These are phyloP conservation scores for Vitis hybrid DNA, from an alignment of 177 flowering plant genomes.

Conservation along the genomic window DNA sequence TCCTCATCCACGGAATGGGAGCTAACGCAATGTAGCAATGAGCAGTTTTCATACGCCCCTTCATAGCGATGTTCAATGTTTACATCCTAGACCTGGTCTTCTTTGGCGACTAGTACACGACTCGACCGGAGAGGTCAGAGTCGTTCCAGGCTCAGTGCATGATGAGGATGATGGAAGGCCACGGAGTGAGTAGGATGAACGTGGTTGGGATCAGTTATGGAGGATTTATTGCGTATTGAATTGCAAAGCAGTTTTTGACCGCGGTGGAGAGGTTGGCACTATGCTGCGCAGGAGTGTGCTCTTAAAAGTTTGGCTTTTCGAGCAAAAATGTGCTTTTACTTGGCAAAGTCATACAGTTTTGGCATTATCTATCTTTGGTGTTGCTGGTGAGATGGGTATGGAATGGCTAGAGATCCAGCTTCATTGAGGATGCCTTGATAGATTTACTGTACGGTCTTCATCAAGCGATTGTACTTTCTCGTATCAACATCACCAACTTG, in stretches of 20 bases:
- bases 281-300: constrained; percentile 24
- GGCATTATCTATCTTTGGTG: constrained; percentile 77
- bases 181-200: constrained; percentile 24
- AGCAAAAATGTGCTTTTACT: no score
- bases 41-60: constrained; percentile 22
- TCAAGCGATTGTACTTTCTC: constrained; percentile 37
- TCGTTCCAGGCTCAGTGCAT: constrained; percentile 56
- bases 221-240: constrained; percentile 55
- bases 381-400: constrained; percentile 86
- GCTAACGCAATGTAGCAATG: constrained; percentile 77
- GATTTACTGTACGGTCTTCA: constrained; percentile 79
- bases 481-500: constrained; percentile 40
- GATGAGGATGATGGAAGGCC: constrained; percentile 36
- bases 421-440: constrained; percentile 78
- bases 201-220: constrained; percentile 62
- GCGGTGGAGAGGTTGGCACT: constrained; percentile 50
- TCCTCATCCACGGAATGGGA: constrained; percentile 62
- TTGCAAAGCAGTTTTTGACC: constrained; percentile 55
- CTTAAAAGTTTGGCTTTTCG: no score
- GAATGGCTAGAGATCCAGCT: constrained; percentile 82
- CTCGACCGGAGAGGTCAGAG: constrained; percentile 46
- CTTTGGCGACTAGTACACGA: constrained; percentile 58
- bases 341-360: no score
- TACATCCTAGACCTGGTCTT: constrained; percentile 65
- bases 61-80: constrained; percentile 45